Evolutionary conservation across 441 rosid species (phyloP), one percentile per base, ranked within the genome.

Genomic region (Rhodomyrtus psidioides): DNA sequence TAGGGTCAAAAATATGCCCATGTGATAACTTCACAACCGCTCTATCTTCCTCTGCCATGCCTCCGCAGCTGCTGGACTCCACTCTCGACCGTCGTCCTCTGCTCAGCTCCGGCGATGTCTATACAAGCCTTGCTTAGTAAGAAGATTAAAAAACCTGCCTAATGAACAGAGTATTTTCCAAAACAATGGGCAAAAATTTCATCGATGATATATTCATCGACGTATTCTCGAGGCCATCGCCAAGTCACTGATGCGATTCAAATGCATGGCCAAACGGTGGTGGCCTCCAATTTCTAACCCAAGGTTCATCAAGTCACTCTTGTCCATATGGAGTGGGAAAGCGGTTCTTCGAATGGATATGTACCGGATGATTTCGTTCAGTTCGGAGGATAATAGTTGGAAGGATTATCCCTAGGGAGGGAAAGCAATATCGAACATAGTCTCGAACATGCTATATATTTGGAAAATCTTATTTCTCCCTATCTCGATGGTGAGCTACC

Each of bases 341-440:
- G 34, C 17, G 7, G 13, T 62, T 17, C 1, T 62, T 17, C 1
- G 0, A 7, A 30, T 17, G 2, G 0, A 19, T 17, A 5, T 0
- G 23, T 0, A 30, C 6, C 4, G 4, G 46, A 19, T 65, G 13
- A 19, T 65, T 34, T 2, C 9, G 46, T 65, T 65, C 76, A 34
- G 19, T 65, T 39, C 14, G 0, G 76, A 34, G 7, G 76, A 65
- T 65, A 34, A 65, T 65, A 19, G 14, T 34, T 19, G 7, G 6
- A 65, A 19, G 70, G 70, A 59, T 27, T 59, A 59, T 27, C 39
- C 70, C 39, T 6, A 59, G 2, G 16, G 30, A 7, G 65, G 65
- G 65, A 15, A 1, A 15, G 19, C 5, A 0, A n/a, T 27, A 13
- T 27, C 19, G 34, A 26, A 26, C 46, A 42, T 42, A 42, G 46